Base-by-base conservation (phyloP, 2,329 filamentous ascomycete species). In the Penicillium crustosum region DNA sequence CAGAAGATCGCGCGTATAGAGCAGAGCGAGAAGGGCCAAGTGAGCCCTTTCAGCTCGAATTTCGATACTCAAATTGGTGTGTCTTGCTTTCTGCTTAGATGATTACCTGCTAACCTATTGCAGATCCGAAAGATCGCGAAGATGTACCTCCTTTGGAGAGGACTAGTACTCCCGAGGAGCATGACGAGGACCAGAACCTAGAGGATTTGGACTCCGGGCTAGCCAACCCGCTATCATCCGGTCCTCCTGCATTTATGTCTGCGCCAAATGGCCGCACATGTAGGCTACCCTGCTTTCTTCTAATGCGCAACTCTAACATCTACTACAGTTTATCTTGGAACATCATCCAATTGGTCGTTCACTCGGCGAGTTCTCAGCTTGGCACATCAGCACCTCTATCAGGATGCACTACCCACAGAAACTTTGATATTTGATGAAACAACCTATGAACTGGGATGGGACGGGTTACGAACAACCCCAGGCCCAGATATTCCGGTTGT, bases 401-500 rank as follows among this genome's bases (percentile, higher is more conserved):
- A 66, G 27, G 57, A 62, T 35, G 36, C 53, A 10, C 70, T 83
- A 0, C 77, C 81, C 0, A 70, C 79, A 0, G 71, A 75, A 6
- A 75, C 73, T 1, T 67, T 83, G 1, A 69, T 81, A 0, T 84
- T 83, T 43, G 81, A 85, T 52, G 81, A 80, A 1, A 72, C 73
- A 9, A 77, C 79, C 0, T 85, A 85, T 47, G 77, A 83, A 25
- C 66, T 85, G 0, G 77, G 76, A 2, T 84, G 82, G 81, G 75
- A 82, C 58, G 78, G 78, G 12, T 61, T 66, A 31, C 72, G 75
- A 45, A 71, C 64, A 19, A 1, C 76, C 77, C 2, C 70, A 74
- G 1, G 69, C 29, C 25, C 55, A 25, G 63, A 66, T 13, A 17
- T 35, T 7, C 61, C 61, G 1, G 43, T 59, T n/a, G 61, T 84